These are phyloP conservation scores for Metarhizium anisopliae DNA, from an alignment of 2,329 filamentous ascomycete species.

Conservation along the genomic window DNA sequence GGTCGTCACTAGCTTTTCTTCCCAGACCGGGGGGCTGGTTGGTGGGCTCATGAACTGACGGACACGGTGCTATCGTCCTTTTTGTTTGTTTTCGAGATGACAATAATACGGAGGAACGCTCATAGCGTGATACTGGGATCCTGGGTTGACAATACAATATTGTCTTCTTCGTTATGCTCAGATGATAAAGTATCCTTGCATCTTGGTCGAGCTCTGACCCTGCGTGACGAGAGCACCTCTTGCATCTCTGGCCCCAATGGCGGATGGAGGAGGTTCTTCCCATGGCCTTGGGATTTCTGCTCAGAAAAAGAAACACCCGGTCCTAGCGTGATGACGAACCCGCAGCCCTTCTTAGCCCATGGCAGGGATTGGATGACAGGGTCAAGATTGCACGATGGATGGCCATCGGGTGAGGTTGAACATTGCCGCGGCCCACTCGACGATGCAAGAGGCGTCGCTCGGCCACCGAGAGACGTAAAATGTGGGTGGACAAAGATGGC, in stretches of 20 bases:
- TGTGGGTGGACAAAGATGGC: too few relatives aligned
- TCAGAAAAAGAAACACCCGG: constrained; percentile 1
- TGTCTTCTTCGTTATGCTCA: too few relatives aligned
- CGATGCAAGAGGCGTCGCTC: too few relatives aligned
- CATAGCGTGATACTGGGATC: too few relatives aligned
- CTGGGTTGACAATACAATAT: too few relatives aligned
- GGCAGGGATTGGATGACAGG: constrained; percentile 1
- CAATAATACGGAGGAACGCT: too few relatives aligned
- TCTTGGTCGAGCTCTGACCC: not conserved
- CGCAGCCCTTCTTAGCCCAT: not conserved
- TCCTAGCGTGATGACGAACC: not conserved
- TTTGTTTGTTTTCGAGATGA: too few relatives aligned
- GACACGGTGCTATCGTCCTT: not conserved
- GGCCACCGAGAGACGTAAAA: too few relatives aligned
- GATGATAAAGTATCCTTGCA: not conserved
- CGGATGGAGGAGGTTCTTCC: not conserved
- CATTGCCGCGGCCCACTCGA: not conserved
- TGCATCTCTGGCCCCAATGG: not conserved
- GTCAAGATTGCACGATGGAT: not conserved
- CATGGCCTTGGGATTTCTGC: not conserved
- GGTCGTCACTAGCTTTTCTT: not conserved
- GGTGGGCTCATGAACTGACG: not conserved
- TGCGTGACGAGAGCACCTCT: not conserved
- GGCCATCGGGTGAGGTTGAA: not conserved
- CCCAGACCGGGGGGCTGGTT: not conserved